phyloP scores from a whole-genome alignment of 1,284 basidiomycete genomes.

The Moniliella sp. region DNA sequence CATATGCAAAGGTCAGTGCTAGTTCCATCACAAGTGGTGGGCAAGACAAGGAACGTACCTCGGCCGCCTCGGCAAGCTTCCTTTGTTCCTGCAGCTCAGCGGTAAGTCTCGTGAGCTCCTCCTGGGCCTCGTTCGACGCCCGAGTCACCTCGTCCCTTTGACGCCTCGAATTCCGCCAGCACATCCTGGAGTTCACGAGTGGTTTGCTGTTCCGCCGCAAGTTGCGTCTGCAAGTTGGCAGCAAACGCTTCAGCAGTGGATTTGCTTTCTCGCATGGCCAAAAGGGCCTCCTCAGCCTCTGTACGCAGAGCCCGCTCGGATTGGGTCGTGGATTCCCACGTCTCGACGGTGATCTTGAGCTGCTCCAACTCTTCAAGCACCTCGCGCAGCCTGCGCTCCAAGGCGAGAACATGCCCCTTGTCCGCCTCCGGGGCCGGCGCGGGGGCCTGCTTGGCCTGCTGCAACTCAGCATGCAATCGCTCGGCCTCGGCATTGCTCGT shows the following conservation, averaged over 20 bases:
- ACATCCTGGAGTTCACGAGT: constrained; percentile 69
- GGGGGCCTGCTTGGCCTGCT: constrained; percentile 2
- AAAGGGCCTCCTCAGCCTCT: constrained; percentile 43
- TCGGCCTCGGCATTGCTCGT: constrained; percentile 10
- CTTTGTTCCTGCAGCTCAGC: constrained; percentile 63
- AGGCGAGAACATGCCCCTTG: background rate
- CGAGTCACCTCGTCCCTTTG: constrained; percentile 41
- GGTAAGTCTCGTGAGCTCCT: constrained; percentile 49
- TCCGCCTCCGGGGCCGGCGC: background rate
- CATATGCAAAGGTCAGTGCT: background rate
- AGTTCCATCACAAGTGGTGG: background rate
- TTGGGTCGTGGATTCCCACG: constrained; percentile 6
- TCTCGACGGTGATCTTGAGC: constrained; percentile 11
- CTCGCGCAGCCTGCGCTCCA: constrained; percentile 4
- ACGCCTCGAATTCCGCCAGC: constrained; percentile 77
- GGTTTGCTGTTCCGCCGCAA: constrained; percentile 57
- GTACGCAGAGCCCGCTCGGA: constrained; percentile 13
- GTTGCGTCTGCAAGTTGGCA: constrained; percentile 44
- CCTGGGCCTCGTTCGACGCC: constrained; percentile 58
- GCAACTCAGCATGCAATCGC: constrained; percentile 9
- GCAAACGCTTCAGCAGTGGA: no score
- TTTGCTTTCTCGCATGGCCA: no score
- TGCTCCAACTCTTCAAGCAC: constrained; percentile 13
- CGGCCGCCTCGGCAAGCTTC: constrained; percentile 59
- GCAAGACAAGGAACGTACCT: constrained; percentile 39